These are phyloP conservation scores for Heliamphora pulchella DNA, from an alignment of 179 eudicot species.

Conservation along the genomic window DNA sequence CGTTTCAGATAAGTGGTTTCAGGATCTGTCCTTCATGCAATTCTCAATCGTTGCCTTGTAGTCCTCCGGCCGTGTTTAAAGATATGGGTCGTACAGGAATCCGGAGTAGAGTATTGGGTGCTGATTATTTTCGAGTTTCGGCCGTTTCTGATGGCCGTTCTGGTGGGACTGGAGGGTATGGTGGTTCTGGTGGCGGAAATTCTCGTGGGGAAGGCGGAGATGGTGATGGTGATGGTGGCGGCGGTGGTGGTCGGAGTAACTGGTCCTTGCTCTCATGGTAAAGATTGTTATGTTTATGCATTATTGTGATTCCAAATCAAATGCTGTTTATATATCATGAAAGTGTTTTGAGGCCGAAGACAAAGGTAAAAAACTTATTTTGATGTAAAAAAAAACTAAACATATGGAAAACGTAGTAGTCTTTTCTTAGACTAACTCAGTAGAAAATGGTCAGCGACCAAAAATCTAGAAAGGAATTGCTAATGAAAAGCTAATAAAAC, in stretches of 20 bases:
- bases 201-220: constrained; percentile 22
- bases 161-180: constrained; percentile 27
- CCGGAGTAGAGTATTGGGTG: constrained; percentile 13
- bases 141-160: constrained; percentile 26
- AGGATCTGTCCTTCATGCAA: constrained; percentile 9
- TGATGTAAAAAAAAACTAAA: neutral
- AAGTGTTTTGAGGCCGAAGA: neutral
- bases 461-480: neutral
- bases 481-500: neutral
- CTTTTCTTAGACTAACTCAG: neutral
- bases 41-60: neutral
- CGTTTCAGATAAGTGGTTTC: constrained; percentile 8
- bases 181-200: constrained; percentile 31
- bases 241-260: constrained; percentile 34
- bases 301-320: neutral
- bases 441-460: neutral
- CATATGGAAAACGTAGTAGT: neutral
- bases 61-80: neutral
- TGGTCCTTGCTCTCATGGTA: constrained; percentile 55
- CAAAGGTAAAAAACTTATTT: neutral
- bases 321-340: neutral
- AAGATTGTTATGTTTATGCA: neutral
- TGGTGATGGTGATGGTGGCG: constrained; percentile 17
- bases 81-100: neutral
- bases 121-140: constrained; percentile 21